These are phyloP conservation scores for Picea abies DNA, from an alignment of 83 land plant genomes.

Conservation along the genomic window DNA sequence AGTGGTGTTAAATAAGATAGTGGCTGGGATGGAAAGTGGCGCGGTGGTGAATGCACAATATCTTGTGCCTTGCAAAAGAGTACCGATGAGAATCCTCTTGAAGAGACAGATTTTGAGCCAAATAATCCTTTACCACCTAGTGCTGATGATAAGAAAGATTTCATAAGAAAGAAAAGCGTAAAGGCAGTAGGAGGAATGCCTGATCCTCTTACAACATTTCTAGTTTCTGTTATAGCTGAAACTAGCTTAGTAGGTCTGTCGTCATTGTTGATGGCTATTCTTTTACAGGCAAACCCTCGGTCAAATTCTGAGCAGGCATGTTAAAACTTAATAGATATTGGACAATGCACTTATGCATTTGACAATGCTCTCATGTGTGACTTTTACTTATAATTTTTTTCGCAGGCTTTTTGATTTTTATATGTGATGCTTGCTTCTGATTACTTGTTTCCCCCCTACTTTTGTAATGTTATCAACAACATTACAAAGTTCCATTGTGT, in stretches of 20 bases:
- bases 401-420: neutral
- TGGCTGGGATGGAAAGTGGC: neutral
- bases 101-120: conserved; percentile 10
- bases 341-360: conserved; percentile 1
- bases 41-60: conserved; percentile 14
- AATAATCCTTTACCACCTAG: neutral
- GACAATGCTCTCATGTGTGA: neutral
- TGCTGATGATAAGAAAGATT: conserved; percentile 18
- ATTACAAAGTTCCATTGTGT: neutral
- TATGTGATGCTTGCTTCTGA: neutral
- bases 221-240: conserved; percentile 77
- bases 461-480: neutral
- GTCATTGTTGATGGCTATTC: conserved; percentile 86
- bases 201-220: conserved; percentile 40
- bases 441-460: neutral
- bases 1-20: neutral
- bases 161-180: conserved; percentile 22
- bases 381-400: no score
- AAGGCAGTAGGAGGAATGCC: neutral
- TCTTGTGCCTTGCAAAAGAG: conserved; percentile 13
- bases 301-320: conserved; percentile 83
- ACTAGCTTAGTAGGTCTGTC: conserved; percentile 90
- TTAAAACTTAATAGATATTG: neutral
- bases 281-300: conserved; percentile 85
- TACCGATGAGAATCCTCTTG: conserved; percentile 15